Evolutionary conservation across 306 rosid species (phyloP).

Genomic region (Rosa lucieae): DNA sequence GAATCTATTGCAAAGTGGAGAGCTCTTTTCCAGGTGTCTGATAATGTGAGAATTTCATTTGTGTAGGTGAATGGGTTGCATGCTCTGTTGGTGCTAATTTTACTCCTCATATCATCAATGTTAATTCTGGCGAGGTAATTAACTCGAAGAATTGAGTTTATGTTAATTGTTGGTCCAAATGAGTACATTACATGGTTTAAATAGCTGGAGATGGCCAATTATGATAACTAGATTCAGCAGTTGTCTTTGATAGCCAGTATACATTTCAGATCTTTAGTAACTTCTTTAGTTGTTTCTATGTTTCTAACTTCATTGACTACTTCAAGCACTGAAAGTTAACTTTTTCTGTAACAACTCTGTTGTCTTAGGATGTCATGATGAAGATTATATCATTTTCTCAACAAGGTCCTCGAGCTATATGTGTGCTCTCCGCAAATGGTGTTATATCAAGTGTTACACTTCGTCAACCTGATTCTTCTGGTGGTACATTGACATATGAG

Average conservation of each 20-base stretch:
- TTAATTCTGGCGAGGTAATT: conserved; percentile 87
- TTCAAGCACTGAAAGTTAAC: background rate
- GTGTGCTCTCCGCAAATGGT: conserved; percentile 92
- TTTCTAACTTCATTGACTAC: conserved; percentile 18
- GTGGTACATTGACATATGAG: conserved; percentile 91
- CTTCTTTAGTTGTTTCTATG: background rate
- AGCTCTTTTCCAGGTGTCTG: conserved; percentile 4
- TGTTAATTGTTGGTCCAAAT: conserved; percentile 11
- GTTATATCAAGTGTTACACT: conserved; percentile 90
- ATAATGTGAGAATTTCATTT: conserved; percentile 16
- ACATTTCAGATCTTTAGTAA: background rate
- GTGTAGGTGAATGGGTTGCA: conserved; percentile 84
- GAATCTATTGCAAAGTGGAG: background rate
- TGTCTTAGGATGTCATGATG: conserved; percentile 84
- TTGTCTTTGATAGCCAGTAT: background rate
- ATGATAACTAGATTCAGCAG: conserved; percentile 12
- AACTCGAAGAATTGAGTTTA: conserved; percentile 10
- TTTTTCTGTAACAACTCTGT: conserved; percentile 17
- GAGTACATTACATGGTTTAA: conserved; percentile 2
- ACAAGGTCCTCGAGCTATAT: conserved; percentile 92
- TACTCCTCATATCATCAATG: conserved; percentile 91
- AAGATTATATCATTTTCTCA: conserved; percentile 96
- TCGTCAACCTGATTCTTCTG: conserved; percentile 89
- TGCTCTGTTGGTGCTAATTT: conserved; percentile 91
- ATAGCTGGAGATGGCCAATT: conserved; percentile 1